Conservation (phyloP, 2,329 filamentous ascomycete genomes). For the Fusarium sororula region DNA sequence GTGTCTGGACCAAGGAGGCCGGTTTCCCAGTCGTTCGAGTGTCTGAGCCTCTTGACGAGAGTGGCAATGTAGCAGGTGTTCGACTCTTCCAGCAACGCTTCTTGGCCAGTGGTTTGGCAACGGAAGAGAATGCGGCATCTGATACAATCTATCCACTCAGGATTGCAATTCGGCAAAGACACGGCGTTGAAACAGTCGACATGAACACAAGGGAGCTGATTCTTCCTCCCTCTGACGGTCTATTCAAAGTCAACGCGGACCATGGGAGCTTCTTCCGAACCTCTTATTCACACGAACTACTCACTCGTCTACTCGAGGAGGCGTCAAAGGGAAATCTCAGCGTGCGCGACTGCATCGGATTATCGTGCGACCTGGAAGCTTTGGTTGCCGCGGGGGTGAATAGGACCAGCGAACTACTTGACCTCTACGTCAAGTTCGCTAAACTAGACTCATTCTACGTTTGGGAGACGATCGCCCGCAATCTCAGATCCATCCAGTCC, state of each 20-base stretch:
- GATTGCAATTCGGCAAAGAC: accelerated
- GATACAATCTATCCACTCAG: not conserved
- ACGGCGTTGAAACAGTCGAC: not conserved
- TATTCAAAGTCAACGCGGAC: not conserved
- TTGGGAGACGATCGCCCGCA: not conserved
- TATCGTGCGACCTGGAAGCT: not conserved
- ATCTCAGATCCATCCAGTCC: not conserved
- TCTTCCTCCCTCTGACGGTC: too few relatives aligned
- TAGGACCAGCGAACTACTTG: not conserved
- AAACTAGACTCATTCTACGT: accelerated
- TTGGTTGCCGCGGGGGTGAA: not conserved
- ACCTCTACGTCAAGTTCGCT: not conserved
- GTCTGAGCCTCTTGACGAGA: not conserved
- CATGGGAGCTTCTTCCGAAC: not conserved
- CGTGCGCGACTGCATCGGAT: not conserved
- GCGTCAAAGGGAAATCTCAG: not conserved
- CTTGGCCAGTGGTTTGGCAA: accelerated
- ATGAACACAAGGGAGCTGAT: not conserved
- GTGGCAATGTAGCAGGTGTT: not conserved
- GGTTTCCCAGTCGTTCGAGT: not conserved
- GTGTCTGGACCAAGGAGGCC: accelerated
- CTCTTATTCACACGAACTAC: not conserved
- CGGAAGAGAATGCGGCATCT: not conserved
- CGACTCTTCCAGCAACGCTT: not conserved
- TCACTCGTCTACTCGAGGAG: not conserved